These are phyloP conservation scores for Incumbomyces delicatus DNA, from an alignment of 2,329 filamentous ascomycete genomes.

Conservation along the genomic window DNA sequence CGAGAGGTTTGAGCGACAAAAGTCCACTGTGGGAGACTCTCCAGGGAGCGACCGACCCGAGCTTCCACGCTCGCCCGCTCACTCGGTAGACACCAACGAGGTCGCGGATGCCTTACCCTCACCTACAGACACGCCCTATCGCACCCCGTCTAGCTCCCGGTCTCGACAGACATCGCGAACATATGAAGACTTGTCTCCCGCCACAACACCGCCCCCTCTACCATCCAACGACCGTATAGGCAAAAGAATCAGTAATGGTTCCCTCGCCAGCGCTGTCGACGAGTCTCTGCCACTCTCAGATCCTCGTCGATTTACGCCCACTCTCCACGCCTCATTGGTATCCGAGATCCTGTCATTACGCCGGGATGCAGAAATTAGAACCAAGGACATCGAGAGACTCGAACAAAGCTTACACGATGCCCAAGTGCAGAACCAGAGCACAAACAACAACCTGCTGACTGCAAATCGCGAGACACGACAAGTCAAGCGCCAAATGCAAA, in stretches of 20 bases:
- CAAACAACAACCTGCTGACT: slow-evolving; percentile 53
- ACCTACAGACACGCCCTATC: slow-evolving; percentile 61
- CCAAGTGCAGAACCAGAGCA: slow-evolving; percentile 62
- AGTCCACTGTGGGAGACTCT: neutral
- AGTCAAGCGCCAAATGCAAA: slow-evolving; percentile 72
- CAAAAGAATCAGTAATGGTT: slow-evolving; percentile 28
- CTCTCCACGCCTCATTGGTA: slow-evolving; percentile 84
- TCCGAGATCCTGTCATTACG: slow-evolving; percentile 84
- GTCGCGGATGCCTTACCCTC: slow-evolving; percentile 55
- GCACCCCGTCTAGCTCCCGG: slow-evolving; percentile 45
- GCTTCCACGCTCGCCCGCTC: neutral
- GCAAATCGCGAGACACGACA: slow-evolving; percentile 68
- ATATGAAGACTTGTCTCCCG: slow-evolving; percentile 42
- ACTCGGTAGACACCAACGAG: slow-evolving; percentile 19
- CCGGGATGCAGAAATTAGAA: slow-evolving; percentile 83
- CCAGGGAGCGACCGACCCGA: neutral
- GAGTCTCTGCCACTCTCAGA: slow-evolving; percentile 70
- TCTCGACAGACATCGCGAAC: slow-evolving; percentile 55
- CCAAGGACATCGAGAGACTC: slow-evolving; percentile 73
- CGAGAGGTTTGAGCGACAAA: slow-evolving; percentile 2
- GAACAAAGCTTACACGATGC: slow-evolving; percentile 64
- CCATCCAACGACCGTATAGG: slow-evolving; percentile 34
- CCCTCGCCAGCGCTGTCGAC: slow-evolving; percentile 35
- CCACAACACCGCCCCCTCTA: slow-evolving; percentile 47
- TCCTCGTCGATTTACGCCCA: slow-evolving; percentile 87